phyloP scores from a whole-genome alignment of 768 basidiomycete species.

The Phylloporus scabripes region DNA sequence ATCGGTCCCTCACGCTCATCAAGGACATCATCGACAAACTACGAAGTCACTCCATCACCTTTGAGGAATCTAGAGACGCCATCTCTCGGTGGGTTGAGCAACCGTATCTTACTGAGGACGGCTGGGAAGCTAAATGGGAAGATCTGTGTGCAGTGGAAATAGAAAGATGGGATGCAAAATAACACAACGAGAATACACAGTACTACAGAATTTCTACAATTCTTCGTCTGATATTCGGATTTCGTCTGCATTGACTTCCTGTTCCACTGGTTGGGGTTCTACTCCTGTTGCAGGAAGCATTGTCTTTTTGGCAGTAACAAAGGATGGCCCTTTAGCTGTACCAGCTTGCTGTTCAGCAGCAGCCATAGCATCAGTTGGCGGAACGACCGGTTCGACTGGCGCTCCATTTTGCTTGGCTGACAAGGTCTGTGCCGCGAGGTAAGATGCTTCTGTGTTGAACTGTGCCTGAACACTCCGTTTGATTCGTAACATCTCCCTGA shows the following conservation, averaged over 20 bases:
- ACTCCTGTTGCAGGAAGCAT: constrained; percentile 34
- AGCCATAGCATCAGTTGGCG: constrained; percentile 76
- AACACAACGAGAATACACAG: constrained; percentile 14
- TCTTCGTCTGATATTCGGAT: constrained; percentile 87
- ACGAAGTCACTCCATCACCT: constrained; percentile 60
- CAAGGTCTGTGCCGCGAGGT: constrained; percentile 85
- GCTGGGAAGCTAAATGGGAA: constrained; percentile 74
- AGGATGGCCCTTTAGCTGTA: constrained; percentile 56
- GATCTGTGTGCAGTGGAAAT: constrained; percentile 74
- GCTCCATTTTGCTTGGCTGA: constrained; percentile 57
- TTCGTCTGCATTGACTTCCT: constrained; percentile 63
- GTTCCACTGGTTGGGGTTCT: constrained; percentile 27
- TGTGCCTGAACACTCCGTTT: constrained; percentile 97
- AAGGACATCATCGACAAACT: constrained; percentile 51
- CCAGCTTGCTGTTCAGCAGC: constrained; percentile 66
- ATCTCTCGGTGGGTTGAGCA: constrained; percentile 68
- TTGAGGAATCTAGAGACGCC: constrained; percentile 60
- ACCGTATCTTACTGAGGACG: constrained; percentile 55
- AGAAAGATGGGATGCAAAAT: constrained; percentile 55
- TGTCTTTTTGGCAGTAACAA: constrained; percentile 70
- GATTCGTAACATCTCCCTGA: constrained; percentile 91
- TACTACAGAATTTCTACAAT: constrained; percentile 32
- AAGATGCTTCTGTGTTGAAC: constrained; percentile 96
- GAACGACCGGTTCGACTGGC: constrained; percentile 39
- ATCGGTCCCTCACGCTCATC: constrained; percentile 57